Evolutionary conservation across 768 basidiomycete genomes (phyloP).

Genomic region (Leucocoprinus birnbaumii): DNA sequence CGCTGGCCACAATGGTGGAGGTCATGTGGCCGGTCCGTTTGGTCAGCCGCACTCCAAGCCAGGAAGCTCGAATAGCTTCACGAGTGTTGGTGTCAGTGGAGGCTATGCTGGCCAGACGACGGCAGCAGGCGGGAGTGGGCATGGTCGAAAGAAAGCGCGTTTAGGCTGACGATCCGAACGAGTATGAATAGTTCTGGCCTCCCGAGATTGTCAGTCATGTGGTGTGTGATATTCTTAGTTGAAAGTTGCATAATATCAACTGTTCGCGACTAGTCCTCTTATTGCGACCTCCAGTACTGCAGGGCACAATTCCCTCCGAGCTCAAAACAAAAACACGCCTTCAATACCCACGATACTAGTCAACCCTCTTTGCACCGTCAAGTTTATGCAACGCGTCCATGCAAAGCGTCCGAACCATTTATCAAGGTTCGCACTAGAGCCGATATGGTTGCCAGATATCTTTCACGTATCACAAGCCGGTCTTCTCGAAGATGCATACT

Average conservation of each 20-base stretch:
- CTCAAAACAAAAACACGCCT: not conserved
- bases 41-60: conserved; percentile 56
- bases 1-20: conserved; percentile 21
- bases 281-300: not conserved
- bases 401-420: no score
- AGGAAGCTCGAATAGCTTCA: conserved; percentile 62
- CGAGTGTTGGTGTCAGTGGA: conserved; percentile 57
- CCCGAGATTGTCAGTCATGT: not conserved
- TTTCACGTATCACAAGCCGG: no score
- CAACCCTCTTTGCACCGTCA: not conserved
- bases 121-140: conserved; percentile 30
- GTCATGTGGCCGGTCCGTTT: conserved; percentile 38
- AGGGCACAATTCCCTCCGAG: not conserved
- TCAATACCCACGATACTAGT: not conserved
- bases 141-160: conserved; percentile 58
- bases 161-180: conserved; percentile 31
- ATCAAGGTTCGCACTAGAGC: not conserved
- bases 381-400: not conserved
- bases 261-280: not conserved
- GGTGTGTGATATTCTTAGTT: not conserved
- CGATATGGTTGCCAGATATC: not conserved
- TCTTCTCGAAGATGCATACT: no score
- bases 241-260: conserved; percentile 1
- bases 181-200: not conserved
- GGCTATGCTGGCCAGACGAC: conserved; percentile 32